phyloP scores from a whole-genome alignment of 164 flowering plant species.

The Saururus chinensis region DNA sequence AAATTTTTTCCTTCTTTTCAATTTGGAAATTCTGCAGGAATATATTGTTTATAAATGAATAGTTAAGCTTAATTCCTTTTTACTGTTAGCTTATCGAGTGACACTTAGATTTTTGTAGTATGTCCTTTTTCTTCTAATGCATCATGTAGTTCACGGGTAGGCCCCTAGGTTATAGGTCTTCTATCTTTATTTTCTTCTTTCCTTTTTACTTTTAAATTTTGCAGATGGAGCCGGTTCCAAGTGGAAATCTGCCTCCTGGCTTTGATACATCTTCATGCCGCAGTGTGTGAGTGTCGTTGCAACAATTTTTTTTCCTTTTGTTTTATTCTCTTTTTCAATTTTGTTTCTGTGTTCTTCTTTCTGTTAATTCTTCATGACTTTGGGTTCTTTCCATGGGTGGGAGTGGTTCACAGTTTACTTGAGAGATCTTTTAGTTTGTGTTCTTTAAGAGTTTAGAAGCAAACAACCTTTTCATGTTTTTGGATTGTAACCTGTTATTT shows the following conservation, averaged over 20 bases:
- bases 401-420: no score
- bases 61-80: no score
- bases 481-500: not conserved
- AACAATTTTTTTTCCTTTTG: constrained; percentile 10
- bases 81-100: not conserved
- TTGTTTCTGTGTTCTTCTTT: not conserved
- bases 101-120: constrained; percentile 2
- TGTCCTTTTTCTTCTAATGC: not conserved
- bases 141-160: not conserved
- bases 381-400: not conserved
- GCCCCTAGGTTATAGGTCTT: not conserved
- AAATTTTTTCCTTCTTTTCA: no score
- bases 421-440: no score
- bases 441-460: no score
- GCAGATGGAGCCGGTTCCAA: constrained; percentile 98
- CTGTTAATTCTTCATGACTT: not conserved
- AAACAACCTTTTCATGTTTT: constrained; percentile 1
- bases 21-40: no score
- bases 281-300: constrained; percentile 88
- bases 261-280: constrained; percentile 99
- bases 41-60: no score
- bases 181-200: constrained; percentile 13
- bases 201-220: constrained; percentile 38
- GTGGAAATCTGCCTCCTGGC: constrained; percentile 99
- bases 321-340: constrained; percentile 11